Base-by-base conservation (phyloP, 345 rosid genomes). In the Syzygium oleosum region DNA sequence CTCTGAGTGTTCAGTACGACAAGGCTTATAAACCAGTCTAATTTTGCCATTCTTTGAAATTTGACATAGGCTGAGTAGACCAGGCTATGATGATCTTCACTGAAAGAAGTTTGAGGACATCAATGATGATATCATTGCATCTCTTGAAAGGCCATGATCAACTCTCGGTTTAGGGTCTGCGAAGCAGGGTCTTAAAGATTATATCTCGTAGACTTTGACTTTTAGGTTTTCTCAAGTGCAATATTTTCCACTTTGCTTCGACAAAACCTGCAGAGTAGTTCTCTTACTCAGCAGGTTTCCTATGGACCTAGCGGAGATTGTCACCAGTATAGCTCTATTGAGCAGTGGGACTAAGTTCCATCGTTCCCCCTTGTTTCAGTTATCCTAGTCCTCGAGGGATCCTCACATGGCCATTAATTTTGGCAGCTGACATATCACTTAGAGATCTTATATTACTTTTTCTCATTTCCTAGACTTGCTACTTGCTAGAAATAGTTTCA, bases 211-310 rank as follows among this genome's bases (percentile, higher is more conserved):
- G 79, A 0, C 9, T 12, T 46, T 15, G 0, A 68, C 49, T 68
- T 68, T 34, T 68, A 38, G 0, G 0, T 34, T 68, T 5, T 0
- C 80, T 22, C 21, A 38, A 73, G 80, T 19, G 43, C 0, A 0
- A 73, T 7, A 0, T 0, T 46, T 73, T 73, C 80, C 80, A 73
- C 80, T 73, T 38, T 0, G 14, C 49, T 73, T 34, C 0, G 49
- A 73, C 49, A 0, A 17, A 38, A 38, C 80, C 80, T 9, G 49
- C 80, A 34, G 80, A 19, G 49, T 73, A 73, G 0, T 34, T 31
- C 12, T 68, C 25, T 73, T 5, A 34, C 49, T 34, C 7, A 4
- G 46, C 2, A 0, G 80, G 80, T 34, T 68, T 68, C 49, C 2
- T 9, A 9, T 38, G 80, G 80, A 73, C 80, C 49, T 73, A 17